Conservation (phyloP, 805 yeast species). For the Zygoascus ofunaensis region DNA sequence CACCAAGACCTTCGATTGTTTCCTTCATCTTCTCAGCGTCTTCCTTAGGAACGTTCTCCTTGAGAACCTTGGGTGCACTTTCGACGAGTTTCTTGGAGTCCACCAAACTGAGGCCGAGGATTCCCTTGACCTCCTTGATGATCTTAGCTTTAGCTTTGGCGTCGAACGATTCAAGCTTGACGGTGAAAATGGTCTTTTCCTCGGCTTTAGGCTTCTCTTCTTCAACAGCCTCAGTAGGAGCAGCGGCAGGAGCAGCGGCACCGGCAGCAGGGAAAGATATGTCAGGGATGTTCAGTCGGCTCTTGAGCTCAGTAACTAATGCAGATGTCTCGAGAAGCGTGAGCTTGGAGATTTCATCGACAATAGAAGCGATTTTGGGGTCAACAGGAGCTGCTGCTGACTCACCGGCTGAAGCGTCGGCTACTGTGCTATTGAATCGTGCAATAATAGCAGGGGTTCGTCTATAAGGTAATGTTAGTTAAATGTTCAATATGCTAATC, state of each 20-base stretch:
- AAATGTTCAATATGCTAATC: no score
- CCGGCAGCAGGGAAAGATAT: constrained; percentile 74
- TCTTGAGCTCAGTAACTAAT: constrained; percentile 59
- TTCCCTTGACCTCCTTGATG: constrained; percentile 90
- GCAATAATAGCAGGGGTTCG: constrained; percentile 2
- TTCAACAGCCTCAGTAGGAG: constrained; percentile 61
- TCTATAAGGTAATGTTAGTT: neutral
- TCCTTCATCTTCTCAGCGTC: constrained; percentile 96
- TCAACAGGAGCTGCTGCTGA: constrained; percentile 43
- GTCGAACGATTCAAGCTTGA: constrained; percentile 90
- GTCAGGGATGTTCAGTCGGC: constrained; percentile 86
- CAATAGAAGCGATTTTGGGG: constrained; percentile 81
- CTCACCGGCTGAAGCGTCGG: constrained; percentile 4
- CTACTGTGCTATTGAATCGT: constrained; percentile 33
- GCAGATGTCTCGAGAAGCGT: constrained; percentile 91
- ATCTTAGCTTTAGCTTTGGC: constrained; percentile 94
- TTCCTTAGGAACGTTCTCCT: constrained; percentile 93
- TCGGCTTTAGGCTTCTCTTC: constrained; percentile 75
- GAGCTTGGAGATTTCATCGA: constrained; percentile 80
- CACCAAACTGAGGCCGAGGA: constrained; percentile 85
- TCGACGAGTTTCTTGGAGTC: constrained; percentile 98
- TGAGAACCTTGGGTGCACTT: constrained; percentile 90
- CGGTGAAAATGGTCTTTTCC: constrained; percentile 86
- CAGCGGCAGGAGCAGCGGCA: constrained; percentile 52
- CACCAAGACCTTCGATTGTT: constrained; percentile 90